Percentiles rank a stretch among this genome's conserved stretches.
Evolutionary conservation across 1,284 basidiomycete genomes (phyloP).

Genomic region (Ceratobasidium sp.): DNA sequence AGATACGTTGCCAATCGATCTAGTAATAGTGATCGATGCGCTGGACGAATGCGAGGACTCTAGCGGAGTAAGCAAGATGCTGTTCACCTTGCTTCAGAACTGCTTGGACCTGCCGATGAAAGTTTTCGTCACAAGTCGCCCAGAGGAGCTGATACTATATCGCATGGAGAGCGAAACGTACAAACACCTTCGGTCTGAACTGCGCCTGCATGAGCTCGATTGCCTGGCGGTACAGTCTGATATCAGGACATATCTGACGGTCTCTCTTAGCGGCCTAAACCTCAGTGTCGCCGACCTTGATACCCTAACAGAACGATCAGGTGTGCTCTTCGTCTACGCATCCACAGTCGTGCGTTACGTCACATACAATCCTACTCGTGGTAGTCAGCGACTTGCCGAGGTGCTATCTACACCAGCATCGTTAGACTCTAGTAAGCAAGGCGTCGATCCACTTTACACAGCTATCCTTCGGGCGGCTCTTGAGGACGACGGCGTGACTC

Average conservation of each 20-base stretch:
- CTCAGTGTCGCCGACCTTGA: not conserved
- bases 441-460: constrained; percentile 13
- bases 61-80: not conserved
- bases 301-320: not conserved
- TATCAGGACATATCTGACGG: not conserved
- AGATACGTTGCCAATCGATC: not conserved
- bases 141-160: constrained; percentile 26
- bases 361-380: not conserved
- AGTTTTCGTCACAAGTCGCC: constrained; percentile 42
- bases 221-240: constrained; percentile 16
- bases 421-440: no score
- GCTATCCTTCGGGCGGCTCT: constrained; percentile 7
- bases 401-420: not conserved
- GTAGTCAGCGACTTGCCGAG: not conserved
- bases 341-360: not conserved
- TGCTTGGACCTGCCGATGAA: constrained; percentile 14
- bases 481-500: not conserved
- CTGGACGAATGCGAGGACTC: constrained; percentile 40
- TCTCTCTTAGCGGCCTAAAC: not conserved
- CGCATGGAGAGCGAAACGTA: not conserved
- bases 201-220: constrained; percentile 42
- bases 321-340: constrained; percentile 2
- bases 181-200: not conserved
- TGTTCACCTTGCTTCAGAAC: constrained; percentile 1
- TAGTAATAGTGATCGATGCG: constrained; percentile 41